Base-by-base conservation (phyloP, 2,329 filamentous ascomycete genomes). In the Aspergillus aculeatus region DNA sequence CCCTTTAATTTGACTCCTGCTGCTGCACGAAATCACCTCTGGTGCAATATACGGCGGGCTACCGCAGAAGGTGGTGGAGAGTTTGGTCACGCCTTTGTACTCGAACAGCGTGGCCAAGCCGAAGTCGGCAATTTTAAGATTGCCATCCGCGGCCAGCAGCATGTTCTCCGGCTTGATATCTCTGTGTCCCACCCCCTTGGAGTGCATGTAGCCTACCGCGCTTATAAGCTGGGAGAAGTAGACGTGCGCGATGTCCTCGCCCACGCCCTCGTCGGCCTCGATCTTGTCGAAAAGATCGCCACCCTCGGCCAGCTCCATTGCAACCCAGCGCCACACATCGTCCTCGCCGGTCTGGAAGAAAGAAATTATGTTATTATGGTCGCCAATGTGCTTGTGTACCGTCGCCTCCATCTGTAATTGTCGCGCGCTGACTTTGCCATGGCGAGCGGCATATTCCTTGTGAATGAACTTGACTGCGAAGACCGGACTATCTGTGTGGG, bases 211-310 rank as follows among this genome's bases (percentile, higher is more conserved):
- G 71, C 89, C 89, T 63, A 98, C 90, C 9, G 94, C 95, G 72
- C 88, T 88, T 68, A 98, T 85, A 62, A 99, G 84, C 78, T 99
- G 95, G 2, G 89, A 85, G 75, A 99, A 99, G 80, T 98, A 99
- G 62, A 97, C 86, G 74, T 99, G 96, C 35, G 95, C 94, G 72
- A 99, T 92, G 73, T 98, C 91, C 75, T 96, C 88, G 6, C 89
- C 86, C n/a, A 98, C 92, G 51, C 95, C 95, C 49, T 94, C 91
- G 75, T 99, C 95, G 19, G 95, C 93, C 78, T 99, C 96, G 68
- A 99, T 98, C 81, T 99, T 99, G 86, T 99, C 95, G 75, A 99
- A 99, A 7, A 99, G 83, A 73, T 99, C 95, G 11, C 95, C 95
- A 47, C 95, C 95, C 69, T 96, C 91, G 50, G 95, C 95, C 67